phyloP scores from a whole-genome alignment of 2,329 filamentous ascomycete genomes.

The Incumbomyces delicatus region DNA sequence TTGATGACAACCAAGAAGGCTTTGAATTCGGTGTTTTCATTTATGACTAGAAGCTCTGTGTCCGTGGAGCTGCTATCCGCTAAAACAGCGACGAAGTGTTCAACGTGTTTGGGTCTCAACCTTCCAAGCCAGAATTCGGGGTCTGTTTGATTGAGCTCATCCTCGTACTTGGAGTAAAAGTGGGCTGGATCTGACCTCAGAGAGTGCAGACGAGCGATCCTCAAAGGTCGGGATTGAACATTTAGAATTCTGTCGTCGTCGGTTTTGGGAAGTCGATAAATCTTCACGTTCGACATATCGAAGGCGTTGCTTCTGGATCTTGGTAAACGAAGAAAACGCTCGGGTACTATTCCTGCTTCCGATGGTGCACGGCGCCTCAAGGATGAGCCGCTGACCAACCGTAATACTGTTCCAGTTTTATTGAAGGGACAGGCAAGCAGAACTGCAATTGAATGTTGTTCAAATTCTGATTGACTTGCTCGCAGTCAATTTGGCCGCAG shows the following conservation, averaged over 20 bases:
- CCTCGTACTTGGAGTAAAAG: constrained; percentile 25
- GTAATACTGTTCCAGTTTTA: no score
- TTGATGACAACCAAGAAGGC: not conserved
- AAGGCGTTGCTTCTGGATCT: no score
- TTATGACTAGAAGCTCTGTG: not conserved
- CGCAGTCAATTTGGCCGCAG: no score
- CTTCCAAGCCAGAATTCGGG: constrained; percentile 23
- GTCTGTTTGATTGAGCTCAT: constrained; percentile 19
- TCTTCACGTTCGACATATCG: not conserved
- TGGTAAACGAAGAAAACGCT: no score
- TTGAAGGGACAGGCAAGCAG: no score
- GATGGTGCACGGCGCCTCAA: no score
- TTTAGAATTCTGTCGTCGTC: not conserved
- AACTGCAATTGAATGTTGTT: no score
- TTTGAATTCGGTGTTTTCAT: not conserved
- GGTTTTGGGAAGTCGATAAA: not conserved
- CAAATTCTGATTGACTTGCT: no score
- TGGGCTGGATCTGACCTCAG: constrained; percentile 23
- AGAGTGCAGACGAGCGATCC: constrained; percentile 17
- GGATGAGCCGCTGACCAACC: no score
- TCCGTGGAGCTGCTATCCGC: not conserved
- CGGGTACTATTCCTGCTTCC: no score
- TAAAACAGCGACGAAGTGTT: constrained; percentile 22
- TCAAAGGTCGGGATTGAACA: constrained; percentile 9
- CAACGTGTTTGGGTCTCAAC: constrained; percentile 21